Evolutionary conservation across 2,329 filamentous ascomycete species (phyloP).

Genomic region (Botrytis medusae): DNA sequence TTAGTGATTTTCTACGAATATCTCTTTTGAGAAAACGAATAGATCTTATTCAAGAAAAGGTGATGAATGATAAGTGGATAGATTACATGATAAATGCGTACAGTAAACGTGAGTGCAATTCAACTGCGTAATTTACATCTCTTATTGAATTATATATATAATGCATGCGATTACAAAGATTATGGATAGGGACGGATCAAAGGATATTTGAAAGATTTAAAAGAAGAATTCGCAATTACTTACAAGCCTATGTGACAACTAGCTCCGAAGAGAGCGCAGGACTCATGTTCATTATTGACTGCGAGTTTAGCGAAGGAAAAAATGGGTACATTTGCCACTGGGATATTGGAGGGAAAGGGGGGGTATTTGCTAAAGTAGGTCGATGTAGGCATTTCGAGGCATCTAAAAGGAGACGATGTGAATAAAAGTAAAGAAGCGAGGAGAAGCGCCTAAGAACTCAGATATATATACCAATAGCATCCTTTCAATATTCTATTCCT

Average conservation of each 20-base stretch:
- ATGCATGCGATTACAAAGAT: background rate
- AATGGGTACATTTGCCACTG: background rate
- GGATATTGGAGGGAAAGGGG: background rate
- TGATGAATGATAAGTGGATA: background rate
- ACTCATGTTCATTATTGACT: background rate
- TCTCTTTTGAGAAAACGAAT: background rate
- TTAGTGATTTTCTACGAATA: background rate
- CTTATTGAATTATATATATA: background rate
- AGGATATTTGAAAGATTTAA: background rate
- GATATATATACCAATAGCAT: background rate
- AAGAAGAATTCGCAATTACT: background rate
- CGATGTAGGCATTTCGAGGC: background rate
- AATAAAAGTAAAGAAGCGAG: background rate
- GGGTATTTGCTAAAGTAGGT: conserved; percentile 1
- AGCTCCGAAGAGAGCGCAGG: conserved; percentile 5
- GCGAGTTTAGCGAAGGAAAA: conserved; percentile 8
- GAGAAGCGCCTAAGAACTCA: no score
- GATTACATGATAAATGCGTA: background rate
- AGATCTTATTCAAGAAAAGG: background rate
- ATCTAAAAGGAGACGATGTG: background rate
- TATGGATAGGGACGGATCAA: background rate
- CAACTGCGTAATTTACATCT: background rate
- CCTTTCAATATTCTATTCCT: background rate
- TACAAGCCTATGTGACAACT: conserved; percentile 14
- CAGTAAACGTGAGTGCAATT: background rate